Evolutionary conservation across 2,329 filamentous ascomycete genomes (phyloP).

Genomic region (Whalleya microplaca): DNA sequence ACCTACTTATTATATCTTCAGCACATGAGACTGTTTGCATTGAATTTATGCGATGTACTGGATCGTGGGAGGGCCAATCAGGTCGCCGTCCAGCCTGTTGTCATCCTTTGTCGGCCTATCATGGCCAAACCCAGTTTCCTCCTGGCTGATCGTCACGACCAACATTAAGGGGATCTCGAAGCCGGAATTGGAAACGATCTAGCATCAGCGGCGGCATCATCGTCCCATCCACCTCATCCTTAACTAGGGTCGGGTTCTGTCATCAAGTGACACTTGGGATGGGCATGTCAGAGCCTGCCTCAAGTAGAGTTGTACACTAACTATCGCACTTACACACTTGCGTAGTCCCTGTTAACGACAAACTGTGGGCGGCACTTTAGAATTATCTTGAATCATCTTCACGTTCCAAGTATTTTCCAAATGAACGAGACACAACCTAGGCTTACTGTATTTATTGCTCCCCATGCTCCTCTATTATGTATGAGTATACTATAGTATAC

Average conservation of each 20-base stretch:
- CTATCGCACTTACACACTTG: background rate
- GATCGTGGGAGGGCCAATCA: constrained; percentile 16
- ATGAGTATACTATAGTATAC: too few relatives aligned
- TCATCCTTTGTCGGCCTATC: constrained; percentile 11
- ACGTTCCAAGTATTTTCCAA: too few relatives aligned
- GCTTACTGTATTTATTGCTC: too few relatives aligned
- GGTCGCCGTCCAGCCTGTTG: background rate
- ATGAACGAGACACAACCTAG: too few relatives aligned
- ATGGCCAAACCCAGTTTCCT: constrained; percentile 19
- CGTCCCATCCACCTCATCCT: background rate
- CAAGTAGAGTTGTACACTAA: too few relatives aligned
- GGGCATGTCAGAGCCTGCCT: background rate
- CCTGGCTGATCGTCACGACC: background rate
- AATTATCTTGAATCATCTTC: too few relatives aligned
- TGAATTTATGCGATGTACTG: constrained; percentile 29
- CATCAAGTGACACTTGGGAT: background rate
- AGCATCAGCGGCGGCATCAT: background rate
- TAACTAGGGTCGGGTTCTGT: background rate
- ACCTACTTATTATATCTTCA: constrained; percentile 27
- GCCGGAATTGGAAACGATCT: background rate
- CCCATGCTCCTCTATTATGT: too few relatives aligned
- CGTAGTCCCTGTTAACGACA: too few relatives aligned
- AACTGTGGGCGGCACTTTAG: too few relatives aligned
- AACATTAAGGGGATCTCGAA: background rate
- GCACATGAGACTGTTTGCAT: constrained; percentile 28